Evolutionary conservation across 352 stramenopile species (phyloP).

Genomic region (Hyaloperonospora arabidopsidis): DNA sequence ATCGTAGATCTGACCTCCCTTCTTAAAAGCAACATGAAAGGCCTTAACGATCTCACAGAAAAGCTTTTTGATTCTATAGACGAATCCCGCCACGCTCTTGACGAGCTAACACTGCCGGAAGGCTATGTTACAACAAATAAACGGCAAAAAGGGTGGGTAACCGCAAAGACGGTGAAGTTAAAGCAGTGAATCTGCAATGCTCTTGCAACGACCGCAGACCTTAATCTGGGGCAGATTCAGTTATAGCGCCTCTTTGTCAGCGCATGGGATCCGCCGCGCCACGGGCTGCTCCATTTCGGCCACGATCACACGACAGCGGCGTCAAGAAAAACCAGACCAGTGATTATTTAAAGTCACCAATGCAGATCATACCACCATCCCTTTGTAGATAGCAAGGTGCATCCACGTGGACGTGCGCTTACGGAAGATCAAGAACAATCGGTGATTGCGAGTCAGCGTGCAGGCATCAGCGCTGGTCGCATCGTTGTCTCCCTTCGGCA

Average conservation of each 20-base stretch:
- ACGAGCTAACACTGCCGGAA: neutral
- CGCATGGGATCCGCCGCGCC: neutral
- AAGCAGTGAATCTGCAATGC: neutral
- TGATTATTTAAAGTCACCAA: neutral
- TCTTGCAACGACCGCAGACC: neutral
- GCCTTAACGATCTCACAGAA: neutral
- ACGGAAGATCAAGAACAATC: neutral
- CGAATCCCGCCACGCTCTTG: neutral
- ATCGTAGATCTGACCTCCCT: neutral
- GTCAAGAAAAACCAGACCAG: conserved; percentile 1
- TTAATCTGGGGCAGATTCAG: neutral
- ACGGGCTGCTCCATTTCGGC: neutral
- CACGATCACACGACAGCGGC: neutral
- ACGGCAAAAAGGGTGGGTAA: neutral
- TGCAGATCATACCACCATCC: neutral
- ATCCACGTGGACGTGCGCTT: neutral
- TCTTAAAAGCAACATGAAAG: neutral
- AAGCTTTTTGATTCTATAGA: neutral
- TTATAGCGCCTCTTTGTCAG: too few relatives aligned
- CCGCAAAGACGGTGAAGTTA: neutral
- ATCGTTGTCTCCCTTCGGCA: neutral
- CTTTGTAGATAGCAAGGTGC: neutral
- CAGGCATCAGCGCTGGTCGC: neutral
- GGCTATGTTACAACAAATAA: neutral
- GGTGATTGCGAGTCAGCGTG: neutral